Percentiles rank a stretch among this genome's conserved stretches.
phyloP scores from a whole-genome alignment of 2,329 filamentous ascomycete species.

The Pseudovirgaria hyperparasitica region DNA sequence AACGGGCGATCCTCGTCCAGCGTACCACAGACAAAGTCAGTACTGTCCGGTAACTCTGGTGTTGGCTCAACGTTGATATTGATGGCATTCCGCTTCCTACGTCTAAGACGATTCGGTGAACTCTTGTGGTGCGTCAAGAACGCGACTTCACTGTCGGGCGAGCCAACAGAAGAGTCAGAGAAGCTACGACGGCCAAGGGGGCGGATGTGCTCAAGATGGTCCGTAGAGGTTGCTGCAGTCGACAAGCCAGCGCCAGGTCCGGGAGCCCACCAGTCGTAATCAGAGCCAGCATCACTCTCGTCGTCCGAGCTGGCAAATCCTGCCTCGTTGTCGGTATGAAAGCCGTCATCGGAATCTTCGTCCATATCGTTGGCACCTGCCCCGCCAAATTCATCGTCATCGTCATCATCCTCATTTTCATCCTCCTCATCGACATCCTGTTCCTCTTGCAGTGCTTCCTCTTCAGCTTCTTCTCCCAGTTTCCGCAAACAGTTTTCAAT shows the following conservation, averaged over 20 bases:
- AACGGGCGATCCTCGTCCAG: slow-evolving; percentile 88
- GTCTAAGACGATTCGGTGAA: slow-evolving; percentile 16
- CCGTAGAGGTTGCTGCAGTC: slow-evolving; percentile 41
- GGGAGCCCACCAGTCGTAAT: slow-evolving; percentile 53
- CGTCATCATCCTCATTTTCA: slow-evolving; percentile 30
- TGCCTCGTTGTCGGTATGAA: slow-evolving; percentile 68
- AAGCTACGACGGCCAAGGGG: slow-evolving; percentile 31
- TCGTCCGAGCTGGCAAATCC: slow-evolving; percentile 60
- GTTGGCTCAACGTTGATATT: slow-evolving; percentile 52
- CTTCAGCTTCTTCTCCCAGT: slow-evolving; percentile 78
- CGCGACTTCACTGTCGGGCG: slow-evolving; percentile 26
- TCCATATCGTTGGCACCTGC: slow-evolving; percentile 17
- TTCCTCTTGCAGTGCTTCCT: slow-evolving; percentile 67
- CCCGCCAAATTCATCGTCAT: slow-evolving; percentile 20
- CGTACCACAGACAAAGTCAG: slow-evolving; percentile 97
- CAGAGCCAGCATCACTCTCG: slow-evolving; percentile 50
- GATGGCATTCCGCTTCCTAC: slow-evolving; percentile 34
- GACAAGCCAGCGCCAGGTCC: no score
- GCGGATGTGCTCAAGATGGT: slow-evolving; percentile 36
- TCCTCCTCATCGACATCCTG: slow-evolving; percentile 47
- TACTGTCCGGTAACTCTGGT: slow-evolving; percentile 87
- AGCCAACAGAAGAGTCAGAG: slow-evolving; percentile 43
- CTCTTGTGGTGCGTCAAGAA: slow-evolving; percentile 11
- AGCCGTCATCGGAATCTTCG: slow-evolving; percentile 47
- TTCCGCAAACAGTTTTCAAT: slow-evolving; percentile 84